These are phyloP conservation scores for Xylariales sp. DNA, from an alignment of 2,329 filamentous ascomycete genomes.

Conservation along the genomic window DNA sequence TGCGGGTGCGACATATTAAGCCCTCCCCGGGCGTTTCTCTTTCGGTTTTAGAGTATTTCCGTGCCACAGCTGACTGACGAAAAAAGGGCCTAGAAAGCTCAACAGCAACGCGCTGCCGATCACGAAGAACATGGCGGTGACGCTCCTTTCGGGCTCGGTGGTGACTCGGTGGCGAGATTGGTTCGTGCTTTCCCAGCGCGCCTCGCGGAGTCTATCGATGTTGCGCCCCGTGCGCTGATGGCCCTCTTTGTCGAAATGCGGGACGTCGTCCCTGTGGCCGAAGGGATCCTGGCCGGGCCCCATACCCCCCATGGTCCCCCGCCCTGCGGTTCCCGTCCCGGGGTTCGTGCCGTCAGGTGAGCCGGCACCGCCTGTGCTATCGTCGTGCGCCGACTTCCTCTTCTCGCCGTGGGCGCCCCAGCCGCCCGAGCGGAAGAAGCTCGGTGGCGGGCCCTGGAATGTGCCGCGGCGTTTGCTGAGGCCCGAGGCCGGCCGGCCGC, in stretches of 20 bases:
- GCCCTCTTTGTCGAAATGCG: slow-evolving; percentile 80
- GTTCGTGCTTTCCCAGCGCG: slow-evolving; percentile 53
- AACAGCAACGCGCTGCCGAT: slow-evolving; percentile 61
- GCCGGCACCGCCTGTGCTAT: slow-evolving; percentile 47
- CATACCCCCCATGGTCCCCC: slow-evolving; percentile 61
- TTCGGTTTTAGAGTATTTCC: slow-evolving; percentile 40
- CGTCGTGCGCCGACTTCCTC: slow-evolving; percentile 64
- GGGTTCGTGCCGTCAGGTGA: not conserved
- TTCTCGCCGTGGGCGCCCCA: slow-evolving; percentile 76
- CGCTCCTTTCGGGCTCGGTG: slow-evolving; percentile 55
- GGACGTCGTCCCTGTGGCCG: slow-evolving; percentile 59
- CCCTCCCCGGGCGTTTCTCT: slow-evolving; percentile 23
- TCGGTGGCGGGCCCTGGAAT: slow-evolving; percentile 88
- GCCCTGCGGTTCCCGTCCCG: not conserved
- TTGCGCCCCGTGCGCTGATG: slow-evolving; percentile 80
- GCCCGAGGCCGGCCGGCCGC: slow-evolving; percentile 82
- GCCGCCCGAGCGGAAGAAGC: slow-evolving; percentile 85
- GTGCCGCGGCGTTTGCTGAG: slow-evolving; percentile 79
- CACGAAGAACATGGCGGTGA: slow-evolving; percentile 60
- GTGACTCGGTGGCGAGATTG: slow-evolving; percentile 41
- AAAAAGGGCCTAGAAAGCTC: slow-evolving; percentile 59
- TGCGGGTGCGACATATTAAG: not conserved
- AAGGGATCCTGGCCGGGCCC: slow-evolving; percentile 67
- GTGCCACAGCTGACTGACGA: slow-evolving; percentile 54
- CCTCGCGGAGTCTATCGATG: slow-evolving; percentile 63